phyloP scores from a whole-genome alignment of 768 basidiomycete species.

The Kockovaella imperatae region DNA sequence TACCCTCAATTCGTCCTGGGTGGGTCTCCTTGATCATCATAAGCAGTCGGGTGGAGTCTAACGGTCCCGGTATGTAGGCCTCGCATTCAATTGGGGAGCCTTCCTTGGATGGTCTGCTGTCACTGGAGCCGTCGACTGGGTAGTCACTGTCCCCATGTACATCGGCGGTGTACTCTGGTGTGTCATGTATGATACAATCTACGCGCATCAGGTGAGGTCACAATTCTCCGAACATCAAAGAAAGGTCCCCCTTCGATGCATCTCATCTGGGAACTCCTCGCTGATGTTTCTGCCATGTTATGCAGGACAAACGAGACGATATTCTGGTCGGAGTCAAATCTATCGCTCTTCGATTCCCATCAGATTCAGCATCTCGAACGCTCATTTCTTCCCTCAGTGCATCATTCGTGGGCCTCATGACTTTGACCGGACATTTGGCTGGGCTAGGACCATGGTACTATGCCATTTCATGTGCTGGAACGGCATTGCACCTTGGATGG shows the following conservation, averaged over 20 bases:
- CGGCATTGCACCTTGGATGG: slow-evolving; percentile 66
- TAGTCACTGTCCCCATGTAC: slow-evolving; percentile 76
- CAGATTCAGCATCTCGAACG: slow-evolving; percentile 54
- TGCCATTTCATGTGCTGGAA: slow-evolving; percentile 61
- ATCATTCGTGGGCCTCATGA: slow-evolving; percentile 64
- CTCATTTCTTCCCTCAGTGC: slow-evolving; percentile 68
- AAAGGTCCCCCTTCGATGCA: background rate
- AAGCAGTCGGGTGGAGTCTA: no score
- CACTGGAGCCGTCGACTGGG: slow-evolving; percentile 70
- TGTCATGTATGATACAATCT: slow-evolving; percentile 92
- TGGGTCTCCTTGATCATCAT: slow-evolving; percentile 44
- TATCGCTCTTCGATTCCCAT: slow-evolving; percentile 84
- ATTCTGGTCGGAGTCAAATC: slow-evolving; percentile 79
- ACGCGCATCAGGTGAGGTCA: slow-evolving; percentile 80
- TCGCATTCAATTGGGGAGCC: slow-evolving; percentile 96
- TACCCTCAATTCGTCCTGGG: slow-evolving; percentile 97
- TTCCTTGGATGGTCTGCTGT: slow-evolving; percentile 95
- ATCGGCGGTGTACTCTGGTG: slow-evolving; percentile 88
- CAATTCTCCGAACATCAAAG: no score
- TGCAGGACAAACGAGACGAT: slow-evolving; percentile 87
- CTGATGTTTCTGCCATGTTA: slow-evolving; percentile 1
- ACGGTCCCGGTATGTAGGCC: slow-evolving; percentile 57
- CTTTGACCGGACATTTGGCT: slow-evolving; percentile 73
- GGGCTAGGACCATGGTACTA: slow-evolving; percentile 71
- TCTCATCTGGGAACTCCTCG: background rate